Conservation (phyloP, 2,329 filamentous ascomycete genomes). For the Aspergillus flavus region DNA sequence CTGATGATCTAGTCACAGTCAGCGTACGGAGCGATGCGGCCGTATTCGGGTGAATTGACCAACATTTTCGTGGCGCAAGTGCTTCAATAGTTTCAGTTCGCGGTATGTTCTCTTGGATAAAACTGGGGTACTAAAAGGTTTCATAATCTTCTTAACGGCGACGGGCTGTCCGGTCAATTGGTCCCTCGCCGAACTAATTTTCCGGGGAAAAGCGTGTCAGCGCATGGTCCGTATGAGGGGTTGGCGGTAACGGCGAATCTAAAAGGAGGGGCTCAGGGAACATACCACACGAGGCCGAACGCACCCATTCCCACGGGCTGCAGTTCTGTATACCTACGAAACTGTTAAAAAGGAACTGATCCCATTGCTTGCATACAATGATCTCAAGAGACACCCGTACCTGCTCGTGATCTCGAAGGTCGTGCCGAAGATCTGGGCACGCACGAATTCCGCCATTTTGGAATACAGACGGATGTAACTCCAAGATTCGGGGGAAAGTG, state of each 20-base stretch:
- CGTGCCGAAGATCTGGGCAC: constrained; percentile 98
- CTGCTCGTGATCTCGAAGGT: constrained; percentile 99
- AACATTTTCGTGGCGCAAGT: constrained; percentile 95
- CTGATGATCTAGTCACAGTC: constrained; percentile 75
- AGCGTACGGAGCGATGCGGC: constrained; percentile 14
- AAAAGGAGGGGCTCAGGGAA: constrained; percentile 21
- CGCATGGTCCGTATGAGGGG: constrained; percentile 2
- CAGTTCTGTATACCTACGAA: constrained; percentile 85
- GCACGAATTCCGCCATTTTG: constrained; percentile 98
- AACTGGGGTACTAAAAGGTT: constrained; percentile 98
- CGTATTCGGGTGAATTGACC: constrained; percentile 26
- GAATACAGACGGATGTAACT: constrained; percentile 18
- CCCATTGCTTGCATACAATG: background rate
- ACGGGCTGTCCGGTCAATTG: constrained; percentile 97
- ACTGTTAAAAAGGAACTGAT: constrained; percentile 25
- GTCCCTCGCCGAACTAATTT: constrained; percentile 83
- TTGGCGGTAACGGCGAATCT: constrained; percentile 10
- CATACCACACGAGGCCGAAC: constrained; percentile 96
- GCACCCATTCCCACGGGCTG: constrained; percentile 99
- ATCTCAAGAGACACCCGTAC: constrained; percentile 53
- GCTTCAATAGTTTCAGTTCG: constrained; percentile 95
- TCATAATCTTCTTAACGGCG: constrained; percentile 99
- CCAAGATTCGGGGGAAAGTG: constrained; percentile 15
- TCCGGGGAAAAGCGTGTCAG: constrained; percentile 16
- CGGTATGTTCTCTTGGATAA: constrained; percentile 97